A percentile compares a stretch with the other conserved stretches of the same genome.
Evolutionary conservation across 2,329 filamentous ascomycete genomes (phyloP).

Genomic region (Penicillium sp.): DNA sequence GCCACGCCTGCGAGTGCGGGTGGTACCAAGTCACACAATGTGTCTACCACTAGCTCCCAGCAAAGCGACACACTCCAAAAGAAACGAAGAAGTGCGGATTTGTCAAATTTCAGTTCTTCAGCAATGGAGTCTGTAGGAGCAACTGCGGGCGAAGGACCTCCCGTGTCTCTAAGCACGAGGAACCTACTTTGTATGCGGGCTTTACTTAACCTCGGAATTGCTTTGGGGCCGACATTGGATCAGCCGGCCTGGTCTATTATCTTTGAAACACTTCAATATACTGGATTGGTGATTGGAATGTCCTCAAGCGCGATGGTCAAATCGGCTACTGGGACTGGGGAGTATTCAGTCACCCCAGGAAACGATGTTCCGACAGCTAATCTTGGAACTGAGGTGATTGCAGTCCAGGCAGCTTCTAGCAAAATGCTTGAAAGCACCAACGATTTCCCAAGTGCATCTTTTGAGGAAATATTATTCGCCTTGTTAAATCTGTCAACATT

Average conservation of each 20-base stretch:
- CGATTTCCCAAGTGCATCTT: constrained; percentile 82
- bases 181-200: constrained; percentile 89
- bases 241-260: constrained; percentile 80
- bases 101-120: constrained; percentile 24
- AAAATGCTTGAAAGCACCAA: constrained; percentile 87
- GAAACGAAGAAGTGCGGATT: constrained; percentile 28
- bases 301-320: constrained; percentile 33
- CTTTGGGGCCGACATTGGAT: constrained; percentile 81
- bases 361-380: constrained; percentile 57
- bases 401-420: constrained; percentile 82
- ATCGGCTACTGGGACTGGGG: constrained; percentile 27
- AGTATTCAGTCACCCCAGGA: constrained; percentile 24
- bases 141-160: constrained; percentile 40
- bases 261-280: constrained; percentile 86
- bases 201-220: constrained; percentile 91
- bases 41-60: constrained; percentile 20
- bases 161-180: constrained; percentile 70
- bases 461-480: constrained; percentile 72
- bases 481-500: constrained; percentile 66
- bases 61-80: constrained; percentile 29
- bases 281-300: constrained; percentile 73
- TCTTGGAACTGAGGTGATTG: constrained; percentile 76
- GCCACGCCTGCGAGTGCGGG: constrained; percentile 75
- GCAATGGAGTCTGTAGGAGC: constrained; percentile 27
- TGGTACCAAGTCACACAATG: constrained; percentile 21